Base-by-base conservation (phyloP, 192 early-diverging fungal species). In the Entophlyctis luteolus region DNA sequence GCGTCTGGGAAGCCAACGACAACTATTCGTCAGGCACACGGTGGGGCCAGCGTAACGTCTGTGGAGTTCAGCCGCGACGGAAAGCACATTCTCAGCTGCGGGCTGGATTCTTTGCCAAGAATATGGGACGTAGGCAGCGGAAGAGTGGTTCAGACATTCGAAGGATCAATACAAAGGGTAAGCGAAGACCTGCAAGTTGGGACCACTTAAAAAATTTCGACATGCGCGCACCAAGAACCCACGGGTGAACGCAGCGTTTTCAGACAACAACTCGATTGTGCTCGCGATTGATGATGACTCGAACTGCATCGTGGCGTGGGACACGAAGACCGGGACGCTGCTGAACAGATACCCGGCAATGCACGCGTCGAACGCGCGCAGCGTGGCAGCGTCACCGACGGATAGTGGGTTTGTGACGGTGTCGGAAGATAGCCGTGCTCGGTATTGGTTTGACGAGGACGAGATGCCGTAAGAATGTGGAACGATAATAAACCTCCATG, bases 121-220 rank as follows among this genome's bases (percentile, higher is more conserved):
- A 74, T 95, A 47, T 98, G 95, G 95, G 95, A 98, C 34, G 72
- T 90, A 57, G 75, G 77, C 14, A 87, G 80, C 23, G 93, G 92
- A 0, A 82, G 83, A 35, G 68, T 88, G 33, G 77, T 94, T 42
- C 80, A 86, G 68, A 78, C 83, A 14, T 98, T 88, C 72, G 75
- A 80, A 48, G 92, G 93, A 8, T 86, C 88, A 28, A 48, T 68
- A 29, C 81, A 87, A 60, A 72, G 66, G 71, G 72, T 78, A 71
- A 56, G 42, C n/a, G 42, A 12, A 12, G 42, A 45, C n/a, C n/a
- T 45, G 10, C n/a, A n/a, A 45, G 10, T 45, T 45, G 42, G 42
- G 42, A n/a, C 42, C 42, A 12, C 14, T 12, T 20, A 45, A 16
- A 16, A 16, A 45, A 45, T 54, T 54, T 78, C 5, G 65, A n/a